A percentile compares a stretch with the other conserved stretches of the same genome.
Conservation (phyloP, 805 yeast species). For the Candida boidinii region DNA sequence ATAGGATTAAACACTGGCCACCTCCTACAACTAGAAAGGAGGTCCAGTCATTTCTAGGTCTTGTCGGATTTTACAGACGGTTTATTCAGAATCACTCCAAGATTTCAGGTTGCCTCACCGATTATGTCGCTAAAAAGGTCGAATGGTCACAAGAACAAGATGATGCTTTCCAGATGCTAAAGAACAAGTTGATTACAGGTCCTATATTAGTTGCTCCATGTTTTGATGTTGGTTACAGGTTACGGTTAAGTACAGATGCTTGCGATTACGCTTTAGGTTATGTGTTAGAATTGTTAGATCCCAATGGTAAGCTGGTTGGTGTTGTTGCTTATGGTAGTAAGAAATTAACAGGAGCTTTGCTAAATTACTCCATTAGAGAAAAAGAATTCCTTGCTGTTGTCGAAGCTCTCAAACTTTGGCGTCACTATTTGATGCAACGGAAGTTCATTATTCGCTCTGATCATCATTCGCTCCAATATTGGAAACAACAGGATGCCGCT, state of each 20-base stretch:
- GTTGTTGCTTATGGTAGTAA: constrained; percentile 3
- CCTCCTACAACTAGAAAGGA: background rate
- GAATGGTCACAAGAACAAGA: too few species aligned
- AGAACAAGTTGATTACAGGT: too few species aligned
- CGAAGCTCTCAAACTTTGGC: constrained; percentile 1
- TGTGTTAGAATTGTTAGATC: constrained; percentile 1
- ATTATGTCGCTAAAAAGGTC: too few species aligned
- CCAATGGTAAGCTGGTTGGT: background rate
- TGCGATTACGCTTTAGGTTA: constrained; percentile 1
- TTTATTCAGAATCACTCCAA: background rate
- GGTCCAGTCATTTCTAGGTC: background rate
- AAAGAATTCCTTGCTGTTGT: constrained; percentile 1
- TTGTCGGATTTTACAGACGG: background rate
- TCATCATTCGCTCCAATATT: constrained; percentile 1
- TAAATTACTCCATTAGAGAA: constrained; percentile 1
- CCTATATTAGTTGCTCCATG: too few species aligned
- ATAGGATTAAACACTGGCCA: background rate
- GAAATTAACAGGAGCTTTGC: background rate
- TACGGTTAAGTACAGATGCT: too few species aligned
- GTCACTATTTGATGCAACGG: constrained; percentile 1
- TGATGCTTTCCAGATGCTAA: too few species aligned
- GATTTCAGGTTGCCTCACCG: too few species aligned
- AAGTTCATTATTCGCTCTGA: constrained; percentile 1
- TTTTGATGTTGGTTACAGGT: too few species aligned
- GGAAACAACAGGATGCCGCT: constrained; percentile 1